Evolutionary conservation across 2,329 filamentous ascomycete species (phyloP), one percentile per base, ranked within the genome.

Genomic region (Fusarium vanettenii): DNA sequence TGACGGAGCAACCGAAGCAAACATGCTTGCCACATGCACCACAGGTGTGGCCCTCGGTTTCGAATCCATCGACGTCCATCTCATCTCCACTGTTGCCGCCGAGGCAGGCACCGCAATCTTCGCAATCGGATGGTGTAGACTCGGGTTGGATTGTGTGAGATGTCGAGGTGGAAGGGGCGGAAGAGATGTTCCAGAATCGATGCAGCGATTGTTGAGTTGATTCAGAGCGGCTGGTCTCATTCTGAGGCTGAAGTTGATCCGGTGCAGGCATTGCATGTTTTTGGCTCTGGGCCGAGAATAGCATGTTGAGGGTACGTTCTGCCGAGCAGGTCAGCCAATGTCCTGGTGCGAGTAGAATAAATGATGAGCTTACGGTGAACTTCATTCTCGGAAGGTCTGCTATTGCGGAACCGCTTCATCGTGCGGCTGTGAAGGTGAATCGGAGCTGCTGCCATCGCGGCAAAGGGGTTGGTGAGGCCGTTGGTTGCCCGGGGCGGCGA

Each of bases 401-500:
- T 87, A 79, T 92, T 85, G 67, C 91, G 89, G 70, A 89, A 86
- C 9, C 91, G 88, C 82, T 92, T 92, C 78, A 89, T 82, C 1
- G 91, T 92, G 29, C 91, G 88, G 74, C 89, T 88, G 61, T 86
- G 82, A 16, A 90, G 85, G 63, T 89, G 85, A 16, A 85, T 64
- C 37, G 82, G 81, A 64, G 83, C 64, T 71, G 77, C 80, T 70
- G 82, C 80, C 71, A 84, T 81, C 29, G 76, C 78, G 33, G 82
- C 76, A 60, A 80, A 77, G 50, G 84, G 81, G 25, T 76, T 74
- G 60, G 79, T 79, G 71, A 76, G 77, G 20, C 81, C 73, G 50
- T 81, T 78, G 72, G 71, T 75, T 6, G 80, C 74, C 7, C 76
- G 69, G 33, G 83, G 82, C 72, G 25, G 85, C 80, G 57, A 81